Conservation (phyloP, 2,329 filamentous ascomycete species). For the Cladosporium phlei region DNA sequence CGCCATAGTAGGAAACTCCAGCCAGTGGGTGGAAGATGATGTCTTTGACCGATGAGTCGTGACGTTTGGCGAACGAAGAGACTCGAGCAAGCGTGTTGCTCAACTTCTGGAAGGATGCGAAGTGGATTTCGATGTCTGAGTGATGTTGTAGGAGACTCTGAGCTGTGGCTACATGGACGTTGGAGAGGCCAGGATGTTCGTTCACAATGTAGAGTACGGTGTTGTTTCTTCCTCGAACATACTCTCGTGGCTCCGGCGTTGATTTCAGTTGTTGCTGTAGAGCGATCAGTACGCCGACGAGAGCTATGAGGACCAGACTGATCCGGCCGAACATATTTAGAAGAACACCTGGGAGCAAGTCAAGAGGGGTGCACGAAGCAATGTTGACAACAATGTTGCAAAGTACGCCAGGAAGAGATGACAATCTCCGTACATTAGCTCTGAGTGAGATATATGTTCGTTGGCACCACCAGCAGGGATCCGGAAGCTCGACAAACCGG, state of each 20-base stretch:
- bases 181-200: conserved; percentile 8
- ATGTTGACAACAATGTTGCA: too few species aligned
- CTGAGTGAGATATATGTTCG: too few species aligned
- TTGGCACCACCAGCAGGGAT: too few species aligned
- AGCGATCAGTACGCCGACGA: conserved; percentile 1
- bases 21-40: conserved; percentile 2
- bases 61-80: neutral
- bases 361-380: too few species aligned
- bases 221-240: conserved; percentile 5
- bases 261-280: neutral
- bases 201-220: conserved; percentile 1
- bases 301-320: neutral
- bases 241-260: neutral
- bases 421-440: too few species aligned
- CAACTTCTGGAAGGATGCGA: conserved; percentile 5
- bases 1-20: neutral
- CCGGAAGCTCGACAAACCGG: too few species aligned
- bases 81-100: neutral
- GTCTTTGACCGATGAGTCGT: neutral
- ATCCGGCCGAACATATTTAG: conserved; percentile 1
- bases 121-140: conserved; percentile 3
- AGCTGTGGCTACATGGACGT: conserved; percentile 6
- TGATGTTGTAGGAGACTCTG: conserved; percentile 5
- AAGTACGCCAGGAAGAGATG: neutral
- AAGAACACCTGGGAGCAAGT: too few species aligned